Evolutionary conservation across 805 yeast species (phyloP).

Genomic region (Candida wancherniae): DNA sequence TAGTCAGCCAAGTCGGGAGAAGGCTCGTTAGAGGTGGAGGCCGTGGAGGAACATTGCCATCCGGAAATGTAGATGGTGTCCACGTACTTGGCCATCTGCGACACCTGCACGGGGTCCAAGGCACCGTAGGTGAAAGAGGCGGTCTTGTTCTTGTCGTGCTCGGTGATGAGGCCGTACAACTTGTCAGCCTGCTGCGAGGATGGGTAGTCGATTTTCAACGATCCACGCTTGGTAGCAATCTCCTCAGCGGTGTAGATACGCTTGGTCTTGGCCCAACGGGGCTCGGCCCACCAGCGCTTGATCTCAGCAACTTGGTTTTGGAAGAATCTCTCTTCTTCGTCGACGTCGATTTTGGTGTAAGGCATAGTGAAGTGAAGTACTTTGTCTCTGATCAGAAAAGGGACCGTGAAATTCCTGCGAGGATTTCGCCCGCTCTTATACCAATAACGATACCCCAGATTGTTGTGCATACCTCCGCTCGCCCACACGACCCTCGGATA

Average conservation of each 20-base stretch:
- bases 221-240: conserved; percentile 84
- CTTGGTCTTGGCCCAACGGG: conserved; percentile 86
- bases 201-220: conserved; percentile 68
- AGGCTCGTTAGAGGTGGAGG: conserved; percentile 95
- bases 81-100: conserved; percentile 95
- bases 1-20: conserved; percentile 98
- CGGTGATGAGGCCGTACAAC: conserved; percentile 60
- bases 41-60: conserved; percentile 98
- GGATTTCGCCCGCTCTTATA: too few species aligned
- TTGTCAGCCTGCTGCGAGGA: conserved; percentile 79
- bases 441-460: conserved; percentile 14
- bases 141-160: conserved; percentile 69
- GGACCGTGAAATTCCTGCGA: too few species aligned
- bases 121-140: conserved; percentile 93
- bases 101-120: conserved; percentile 88
- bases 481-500: conserved; percentile 12
- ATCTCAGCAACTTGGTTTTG: conserved; percentile 68
- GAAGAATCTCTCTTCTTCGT: conserved; percentile 60
- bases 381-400: too few species aligned
- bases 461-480: conserved; percentile 4
- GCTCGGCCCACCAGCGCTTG: conserved; percentile 87
- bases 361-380: conserved; percentile 36
- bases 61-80: conserved; percentile 94
- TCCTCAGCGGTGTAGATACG: conserved; percentile 86
- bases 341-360: conserved; percentile 53